These are phyloP conservation scores for Melampsora americana DNA, from an alignment of 1,284 basidiomycete species.

Conservation along the genomic window DNA sequence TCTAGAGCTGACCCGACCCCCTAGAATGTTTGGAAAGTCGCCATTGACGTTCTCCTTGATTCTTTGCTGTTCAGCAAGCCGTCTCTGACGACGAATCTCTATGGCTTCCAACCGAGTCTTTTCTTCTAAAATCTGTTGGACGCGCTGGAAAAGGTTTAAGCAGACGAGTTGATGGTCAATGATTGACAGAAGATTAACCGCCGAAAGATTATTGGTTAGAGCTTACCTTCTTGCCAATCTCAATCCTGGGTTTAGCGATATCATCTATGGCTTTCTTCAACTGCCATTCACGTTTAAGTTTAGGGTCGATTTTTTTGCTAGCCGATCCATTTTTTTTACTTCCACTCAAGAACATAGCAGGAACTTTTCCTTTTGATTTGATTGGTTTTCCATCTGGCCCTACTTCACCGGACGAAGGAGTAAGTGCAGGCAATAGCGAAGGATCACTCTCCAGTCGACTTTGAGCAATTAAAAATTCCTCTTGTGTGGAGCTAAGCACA, in stretches of 20 bases:
- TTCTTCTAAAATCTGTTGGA: slow-evolving; percentile 15
- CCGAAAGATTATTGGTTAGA: neutral
- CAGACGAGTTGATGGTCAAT: neutral
- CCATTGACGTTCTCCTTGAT: neutral
- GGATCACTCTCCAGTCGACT: slow-evolving; percentile 17
- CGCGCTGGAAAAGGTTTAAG: slow-evolving; percentile 18
- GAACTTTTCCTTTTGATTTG: slow-evolving; percentile 22
- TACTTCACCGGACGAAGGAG: neutral
- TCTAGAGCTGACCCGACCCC: slow-evolving; percentile 28
- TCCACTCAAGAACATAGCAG: slow-evolving; percentile 23
- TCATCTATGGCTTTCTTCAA: slow-evolving; percentile 25
- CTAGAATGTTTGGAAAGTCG: neutral
- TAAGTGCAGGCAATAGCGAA: neutral
- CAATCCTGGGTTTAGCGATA: slow-evolving; percentile 30
- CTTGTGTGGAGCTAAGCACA: slow-evolving; percentile 28
- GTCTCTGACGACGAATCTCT: slow-evolving; percentile 22
- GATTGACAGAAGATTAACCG: neutral
- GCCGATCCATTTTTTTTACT: slow-evolving; percentile 6
- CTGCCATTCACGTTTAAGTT: slow-evolving; percentile 24
- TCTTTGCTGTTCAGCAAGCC: slow-evolving; percentile 2
- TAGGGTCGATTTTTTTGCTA: slow-evolving; percentile 23
- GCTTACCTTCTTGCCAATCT: slow-evolving; percentile 35
- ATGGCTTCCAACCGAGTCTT: slow-evolving; percentile 18
- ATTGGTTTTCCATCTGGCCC: neutral
- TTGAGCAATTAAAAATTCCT: slow-evolving; percentile 14